Conservation (phyloP, 148 eudicot species). For the Rhododendron kiyosumense region DNA sequence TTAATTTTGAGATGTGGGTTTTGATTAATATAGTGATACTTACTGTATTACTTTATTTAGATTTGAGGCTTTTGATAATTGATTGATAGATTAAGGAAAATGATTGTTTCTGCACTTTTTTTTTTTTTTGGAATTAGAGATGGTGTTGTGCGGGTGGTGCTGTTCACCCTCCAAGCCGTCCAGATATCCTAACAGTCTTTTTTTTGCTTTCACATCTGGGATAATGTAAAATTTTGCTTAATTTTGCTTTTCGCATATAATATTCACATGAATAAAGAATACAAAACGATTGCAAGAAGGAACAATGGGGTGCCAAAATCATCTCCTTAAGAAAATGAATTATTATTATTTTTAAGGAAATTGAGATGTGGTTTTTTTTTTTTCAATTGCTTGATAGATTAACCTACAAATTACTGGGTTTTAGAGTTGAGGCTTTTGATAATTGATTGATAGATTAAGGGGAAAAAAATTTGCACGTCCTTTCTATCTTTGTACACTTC, state of each 20-base stretch:
- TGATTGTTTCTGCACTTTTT: background rate
- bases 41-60: background rate
- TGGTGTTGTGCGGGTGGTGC: no score
- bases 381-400: background rate
- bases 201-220: background rate
- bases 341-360: no score
- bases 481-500: background rate
- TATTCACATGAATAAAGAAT: no score
- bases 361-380: no score
- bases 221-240: no score
- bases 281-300: background rate
- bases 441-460: background rate
- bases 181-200: no score
- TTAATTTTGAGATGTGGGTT: constrained; percentile 1
- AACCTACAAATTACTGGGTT: constrained; percentile 1
- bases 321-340: no score
- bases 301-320: background rate
- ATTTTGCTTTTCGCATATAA: background rate
- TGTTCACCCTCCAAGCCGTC: no score
- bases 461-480: background rate
- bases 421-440: background rate
- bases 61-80: background rate
- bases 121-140: no score
- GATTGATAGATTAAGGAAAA: background rate
- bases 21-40: background rate